phyloP scores from a whole-genome alignment of 306 rosid genomes.

The Delonix regia region DNA sequence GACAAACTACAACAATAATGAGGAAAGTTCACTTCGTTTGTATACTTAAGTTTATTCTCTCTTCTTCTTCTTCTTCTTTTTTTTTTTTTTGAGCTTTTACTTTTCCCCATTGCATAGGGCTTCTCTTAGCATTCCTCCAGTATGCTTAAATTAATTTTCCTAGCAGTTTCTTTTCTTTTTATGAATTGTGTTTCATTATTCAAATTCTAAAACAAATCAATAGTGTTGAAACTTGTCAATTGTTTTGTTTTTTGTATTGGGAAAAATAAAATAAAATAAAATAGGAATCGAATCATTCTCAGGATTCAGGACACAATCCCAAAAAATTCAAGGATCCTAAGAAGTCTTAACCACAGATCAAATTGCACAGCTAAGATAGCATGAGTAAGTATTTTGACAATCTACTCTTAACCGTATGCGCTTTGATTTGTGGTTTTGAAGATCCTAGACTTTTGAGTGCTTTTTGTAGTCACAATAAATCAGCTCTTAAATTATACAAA shows the following conservation, averaged over 20 bases:
- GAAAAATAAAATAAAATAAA: neutral
- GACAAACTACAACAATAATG: neutral
- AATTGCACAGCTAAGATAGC: neutral
- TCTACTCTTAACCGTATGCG: neutral
- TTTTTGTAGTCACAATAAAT: neutral
- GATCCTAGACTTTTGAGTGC: neutral
- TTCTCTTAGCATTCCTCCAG: slow-evolving; percentile 5
- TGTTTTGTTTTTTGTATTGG: neutral
- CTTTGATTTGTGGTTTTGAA: neutral
- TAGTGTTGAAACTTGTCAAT: neutral
- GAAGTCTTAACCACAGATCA: neutral
- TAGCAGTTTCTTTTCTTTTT: neutral
- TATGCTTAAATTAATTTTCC: neutral
- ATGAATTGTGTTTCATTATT: neutral
- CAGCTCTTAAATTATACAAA: neutral
- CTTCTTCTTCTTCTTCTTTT: neutral
- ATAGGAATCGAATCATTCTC: neutral
- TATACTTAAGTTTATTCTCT: neutral
- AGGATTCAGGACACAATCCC: neutral
- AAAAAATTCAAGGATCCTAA: neutral
- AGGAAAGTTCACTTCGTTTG: slow-evolving; percentile 14
- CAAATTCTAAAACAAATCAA: neutral
- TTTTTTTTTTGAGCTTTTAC: neutral
- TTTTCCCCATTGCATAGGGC: slow-evolving; percentile 7
- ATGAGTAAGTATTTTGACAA: neutral